Evolutionary conservation across 179 eudicot species (phyloP).

Genomic region (Vitellaria paradoxa): DNA sequence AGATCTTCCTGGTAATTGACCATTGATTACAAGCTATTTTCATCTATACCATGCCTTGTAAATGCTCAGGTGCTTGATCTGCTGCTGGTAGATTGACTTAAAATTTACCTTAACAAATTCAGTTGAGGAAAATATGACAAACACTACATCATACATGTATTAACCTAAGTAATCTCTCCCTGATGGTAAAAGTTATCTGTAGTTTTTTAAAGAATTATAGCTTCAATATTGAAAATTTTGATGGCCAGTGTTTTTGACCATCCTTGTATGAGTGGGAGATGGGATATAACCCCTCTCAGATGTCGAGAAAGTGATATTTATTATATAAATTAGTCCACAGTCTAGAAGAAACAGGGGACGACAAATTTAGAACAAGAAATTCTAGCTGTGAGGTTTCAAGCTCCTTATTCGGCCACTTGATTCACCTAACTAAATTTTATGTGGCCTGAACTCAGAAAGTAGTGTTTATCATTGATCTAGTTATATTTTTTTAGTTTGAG

Average conservation of each 20-base stretch:
- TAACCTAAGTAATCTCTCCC: neutral
- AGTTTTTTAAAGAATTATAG: neutral
- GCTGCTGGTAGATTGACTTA: neutral
- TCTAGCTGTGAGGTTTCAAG: slow-evolving; percentile 1
- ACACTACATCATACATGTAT: neutral
- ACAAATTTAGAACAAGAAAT: neutral
- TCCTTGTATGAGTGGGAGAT: neutral
- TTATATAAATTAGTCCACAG: no score
- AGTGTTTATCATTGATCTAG: neutral
- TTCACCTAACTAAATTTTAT: neutral
- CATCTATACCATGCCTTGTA: neutral
- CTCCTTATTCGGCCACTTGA: slow-evolving; percentile 10
- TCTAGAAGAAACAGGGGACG: no score
- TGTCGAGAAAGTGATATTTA: neutral
- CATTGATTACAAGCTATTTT: neutral
- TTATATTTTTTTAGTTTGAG: neutral
- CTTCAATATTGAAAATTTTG: neutral
- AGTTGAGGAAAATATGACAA: neutral
- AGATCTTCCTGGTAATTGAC: slow-evolving; percentile 75
- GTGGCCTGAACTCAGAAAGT: neutral
- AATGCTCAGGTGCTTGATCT: neutral
- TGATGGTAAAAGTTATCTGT: neutral
- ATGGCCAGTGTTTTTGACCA: neutral
- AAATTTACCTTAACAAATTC: neutral
- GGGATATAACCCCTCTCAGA: neutral